Evolutionary conservation across 495 filamentous ascomycete genomes (phyloP).

Genomic region (Penicillium coffeae): DNA sequence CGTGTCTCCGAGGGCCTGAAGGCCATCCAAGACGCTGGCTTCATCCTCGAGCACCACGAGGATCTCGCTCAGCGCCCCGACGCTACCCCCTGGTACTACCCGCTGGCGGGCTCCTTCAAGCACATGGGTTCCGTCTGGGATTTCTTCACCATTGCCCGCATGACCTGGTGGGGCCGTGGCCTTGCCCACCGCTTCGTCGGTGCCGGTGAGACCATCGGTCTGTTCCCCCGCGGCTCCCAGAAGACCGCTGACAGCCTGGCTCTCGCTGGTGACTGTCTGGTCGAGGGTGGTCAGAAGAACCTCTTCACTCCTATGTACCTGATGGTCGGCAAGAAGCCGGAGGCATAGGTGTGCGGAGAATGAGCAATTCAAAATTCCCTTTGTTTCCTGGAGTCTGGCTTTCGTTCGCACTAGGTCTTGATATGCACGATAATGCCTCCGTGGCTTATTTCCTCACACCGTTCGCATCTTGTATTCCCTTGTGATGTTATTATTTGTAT

Average conservation of each 20-base stretch:
- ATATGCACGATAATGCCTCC: neutral
- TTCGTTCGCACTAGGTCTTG: neutral
- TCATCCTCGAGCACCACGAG: constrained; percentile 80
- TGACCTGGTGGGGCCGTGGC: constrained; percentile 82
- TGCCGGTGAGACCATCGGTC: constrained; percentile 64
- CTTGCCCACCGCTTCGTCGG: constrained; percentile 78
- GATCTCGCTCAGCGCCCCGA: constrained; percentile 84
- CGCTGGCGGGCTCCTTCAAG: constrained; percentile 75
- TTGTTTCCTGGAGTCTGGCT: constrained; percentile 1
- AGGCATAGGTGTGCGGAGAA: constrained; percentile 34
- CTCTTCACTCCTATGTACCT: constrained; percentile 99
- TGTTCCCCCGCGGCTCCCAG: constrained; percentile 83
- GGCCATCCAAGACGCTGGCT: constrained; percentile 87
- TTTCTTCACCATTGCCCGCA: constrained; percentile 77
- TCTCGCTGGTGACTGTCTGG: constrained; percentile 78
- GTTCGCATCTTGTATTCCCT: constrained; percentile 3
- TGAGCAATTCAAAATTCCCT: neutral
- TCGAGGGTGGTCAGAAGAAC: constrained; percentile 85
- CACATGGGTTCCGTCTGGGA: constrained; percentile 79
- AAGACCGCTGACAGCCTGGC: constrained; percentile 93
- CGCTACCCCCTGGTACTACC: constrained; percentile 90
- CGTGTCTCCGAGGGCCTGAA: constrained; percentile 74
- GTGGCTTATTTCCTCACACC: constrained; percentile 6
- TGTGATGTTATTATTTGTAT: constrained; percentile 12
- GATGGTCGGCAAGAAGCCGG: constrained; percentile 92